Evolutionary conservation across 1,284 basidiomycete genomes (phyloP).

Genomic region (Erythrobasidium hasegawianum): DNA sequence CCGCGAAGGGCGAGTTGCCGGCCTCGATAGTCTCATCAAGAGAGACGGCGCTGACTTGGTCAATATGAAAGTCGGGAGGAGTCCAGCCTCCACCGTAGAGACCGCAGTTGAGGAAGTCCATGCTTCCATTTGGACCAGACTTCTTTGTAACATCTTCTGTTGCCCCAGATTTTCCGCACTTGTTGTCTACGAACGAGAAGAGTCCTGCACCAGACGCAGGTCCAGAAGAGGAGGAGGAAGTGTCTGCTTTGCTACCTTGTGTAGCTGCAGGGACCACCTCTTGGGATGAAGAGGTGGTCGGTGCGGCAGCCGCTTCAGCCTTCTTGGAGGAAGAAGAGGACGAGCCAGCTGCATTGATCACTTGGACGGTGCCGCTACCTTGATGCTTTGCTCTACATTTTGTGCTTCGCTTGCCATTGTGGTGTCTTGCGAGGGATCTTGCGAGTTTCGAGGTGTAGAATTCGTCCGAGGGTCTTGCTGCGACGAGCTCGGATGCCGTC

Average conservation of each 20-base stretch:
- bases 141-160: conserved; percentile 56
- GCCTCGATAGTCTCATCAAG: conserved; percentile 57
- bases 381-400: background rate
- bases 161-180: conserved; percentile 36
- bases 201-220: conserved; percentile 21
- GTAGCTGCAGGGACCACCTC: too few species aligned
- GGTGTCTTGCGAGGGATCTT: background rate
- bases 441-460: too few species aligned
- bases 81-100: conserved; percentile 23
- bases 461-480: too few species aligned
- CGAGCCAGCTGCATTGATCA: background rate
- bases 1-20: conserved; percentile 59
- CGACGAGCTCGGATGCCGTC: too few species aligned
- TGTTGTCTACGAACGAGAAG: conserved; percentile 29
- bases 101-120: conserved; percentile 73
- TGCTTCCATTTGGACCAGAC: conserved; percentile 67
- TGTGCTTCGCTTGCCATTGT: background rate
- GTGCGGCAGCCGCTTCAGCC: background rate
- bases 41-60: conserved; percentile 56
- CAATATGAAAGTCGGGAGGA: conserved; percentile 46
- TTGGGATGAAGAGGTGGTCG: background rate
- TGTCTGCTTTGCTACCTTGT: too few species aligned
- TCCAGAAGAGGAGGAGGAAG: background rate
- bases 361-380: too few species aligned
- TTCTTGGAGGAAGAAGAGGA: too few species aligned